Conservation (phyloP, 352 stramenopile species). For the Phytopythium vexans region DNA sequence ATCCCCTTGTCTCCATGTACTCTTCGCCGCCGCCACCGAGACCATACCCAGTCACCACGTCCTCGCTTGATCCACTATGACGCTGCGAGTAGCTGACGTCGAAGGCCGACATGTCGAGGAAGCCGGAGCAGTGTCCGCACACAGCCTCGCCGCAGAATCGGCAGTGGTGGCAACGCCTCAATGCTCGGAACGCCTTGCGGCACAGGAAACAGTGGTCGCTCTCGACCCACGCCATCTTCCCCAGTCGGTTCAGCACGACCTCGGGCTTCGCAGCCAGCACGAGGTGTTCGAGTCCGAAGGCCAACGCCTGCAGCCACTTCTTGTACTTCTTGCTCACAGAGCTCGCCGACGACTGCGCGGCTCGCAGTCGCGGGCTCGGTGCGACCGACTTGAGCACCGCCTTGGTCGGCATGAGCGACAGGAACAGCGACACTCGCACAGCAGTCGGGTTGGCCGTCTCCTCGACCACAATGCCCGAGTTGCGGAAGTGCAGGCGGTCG, state of each 20-base stretch:
- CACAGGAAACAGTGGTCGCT: slow-evolving; percentile 59
- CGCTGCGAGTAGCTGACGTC: slow-evolving; percentile 19
- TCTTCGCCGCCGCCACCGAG: slow-evolving; percentile 9
- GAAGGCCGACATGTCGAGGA: slow-evolving; percentile 38
- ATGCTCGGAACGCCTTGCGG: slow-evolving; percentile 56
- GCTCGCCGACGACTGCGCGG: slow-evolving; percentile 17
- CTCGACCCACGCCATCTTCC: slow-evolving; percentile 42
- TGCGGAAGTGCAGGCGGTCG: slow-evolving; percentile 50
- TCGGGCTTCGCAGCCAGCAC: slow-evolving; percentile 23
- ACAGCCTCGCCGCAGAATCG: slow-evolving; percentile 67
- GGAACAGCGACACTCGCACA: slow-evolving; percentile 49
- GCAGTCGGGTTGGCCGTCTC: slow-evolving; percentile 23
- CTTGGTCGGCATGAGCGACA: slow-evolving; percentile 53
- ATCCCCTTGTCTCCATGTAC: slow-evolving; percentile 15
- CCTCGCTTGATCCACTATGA: neutral
- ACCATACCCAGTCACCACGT: neutral
- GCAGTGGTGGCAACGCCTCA: slow-evolving; percentile 65
- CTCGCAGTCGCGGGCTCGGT: slow-evolving; percentile 23
- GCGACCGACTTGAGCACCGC: slow-evolving; percentile 35
- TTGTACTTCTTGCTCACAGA: slow-evolving; percentile 44
- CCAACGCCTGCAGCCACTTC: slow-evolving; percentile 54
- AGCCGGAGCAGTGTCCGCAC: slow-evolving; percentile 57
- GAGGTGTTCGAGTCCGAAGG: slow-evolving; percentile 29
- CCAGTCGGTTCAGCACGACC: slow-evolving; percentile 21
- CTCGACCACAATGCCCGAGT: slow-evolving; percentile 57